Conservation (phyloP, 352 stramenopile species). For the Pythium scleroteichum region DNA sequence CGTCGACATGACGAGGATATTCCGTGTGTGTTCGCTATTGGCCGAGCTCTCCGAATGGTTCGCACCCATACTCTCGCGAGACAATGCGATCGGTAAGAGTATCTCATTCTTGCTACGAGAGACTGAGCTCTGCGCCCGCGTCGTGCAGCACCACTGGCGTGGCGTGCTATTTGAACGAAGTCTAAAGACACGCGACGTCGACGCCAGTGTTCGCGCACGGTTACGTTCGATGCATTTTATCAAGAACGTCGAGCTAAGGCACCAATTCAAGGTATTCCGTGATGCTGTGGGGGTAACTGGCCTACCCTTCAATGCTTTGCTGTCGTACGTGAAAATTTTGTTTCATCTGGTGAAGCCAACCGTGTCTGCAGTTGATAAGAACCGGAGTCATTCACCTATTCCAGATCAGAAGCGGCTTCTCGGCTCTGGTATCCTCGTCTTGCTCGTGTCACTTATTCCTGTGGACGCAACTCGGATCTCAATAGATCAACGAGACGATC, state of each 20-base stretch:
- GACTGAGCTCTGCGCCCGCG: conserved; percentile 63
- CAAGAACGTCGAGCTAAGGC: conserved; percentile 67
- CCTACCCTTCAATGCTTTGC: conserved; percentile 42
- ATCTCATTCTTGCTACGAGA: conserved; percentile 57
- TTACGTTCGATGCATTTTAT: conserved; percentile 73
- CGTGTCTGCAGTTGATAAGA: conserved; percentile 22
- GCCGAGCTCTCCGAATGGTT: conserved; percentile 66
- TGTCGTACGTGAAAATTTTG: conserved; percentile 65
- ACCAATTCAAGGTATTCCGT: conserved; percentile 66
- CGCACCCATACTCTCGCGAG: conserved; percentile 47
- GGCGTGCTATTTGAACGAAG: conserved; percentile 60
- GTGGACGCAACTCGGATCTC: conserved; percentile 10
- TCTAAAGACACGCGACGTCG: conserved; percentile 44
- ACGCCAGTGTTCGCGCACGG: conserved; percentile 49
- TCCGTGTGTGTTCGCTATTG: conserved; percentile 54
- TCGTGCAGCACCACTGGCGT: conserved; percentile 78
- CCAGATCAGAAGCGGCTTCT: conserved; percentile 56
- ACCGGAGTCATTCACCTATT: conserved; percentile 29
- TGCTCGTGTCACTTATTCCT: conserved; percentile 46
- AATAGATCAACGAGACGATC: conserved; percentile 1
- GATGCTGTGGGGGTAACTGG: conserved; percentile 43
- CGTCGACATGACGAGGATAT: conserved; percentile 54
- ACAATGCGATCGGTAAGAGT: conserved; percentile 63
- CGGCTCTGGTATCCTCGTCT: conserved; percentile 52
- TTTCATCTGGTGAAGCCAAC: conserved; percentile 45